These are phyloP conservation scores for Sporothrix pseudoabietina DNA, from an alignment of 2,329 filamentous ascomycete genomes.

Conservation along the genomic window DNA sequence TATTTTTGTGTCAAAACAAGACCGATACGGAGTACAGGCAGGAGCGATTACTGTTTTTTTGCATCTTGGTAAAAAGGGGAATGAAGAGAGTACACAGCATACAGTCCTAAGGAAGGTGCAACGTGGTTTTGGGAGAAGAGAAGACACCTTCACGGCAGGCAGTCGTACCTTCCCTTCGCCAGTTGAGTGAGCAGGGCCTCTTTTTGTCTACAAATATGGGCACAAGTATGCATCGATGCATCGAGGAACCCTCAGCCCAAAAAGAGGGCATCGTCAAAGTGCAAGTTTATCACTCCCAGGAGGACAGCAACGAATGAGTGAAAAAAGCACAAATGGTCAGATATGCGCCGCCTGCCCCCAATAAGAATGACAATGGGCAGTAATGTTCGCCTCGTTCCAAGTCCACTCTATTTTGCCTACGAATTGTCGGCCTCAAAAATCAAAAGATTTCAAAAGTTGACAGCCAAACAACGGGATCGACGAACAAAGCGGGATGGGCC, in stretches of 20 bases:
- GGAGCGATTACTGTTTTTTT: neutral
- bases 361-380: neutral
- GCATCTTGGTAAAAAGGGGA: neutral
- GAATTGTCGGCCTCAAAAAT: neutral
- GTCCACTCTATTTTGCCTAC: neutral
- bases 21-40: neutral
- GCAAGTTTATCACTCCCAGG: neutral
- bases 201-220: neutral
- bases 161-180: neutral
- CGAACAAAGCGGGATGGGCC: neutral
- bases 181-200: neutral
- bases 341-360: neutral
- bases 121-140: neutral
- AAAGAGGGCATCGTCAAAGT: neutral
- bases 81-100: neutral
- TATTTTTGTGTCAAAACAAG: neutral
- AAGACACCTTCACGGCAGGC: neutral
- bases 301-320: neutral
- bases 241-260: neutral
- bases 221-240: neutral
- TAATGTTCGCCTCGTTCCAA: neutral
- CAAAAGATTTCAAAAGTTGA: neutral
- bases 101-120: neutral
- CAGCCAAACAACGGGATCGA: neutral
- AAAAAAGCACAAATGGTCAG: neutral